Evolutionary conservation across 2,329 filamentous ascomycete genomes (phyloP), one percentile per base, ranked within the genome.

Genomic region (Microcyclosporella mali): DNA sequence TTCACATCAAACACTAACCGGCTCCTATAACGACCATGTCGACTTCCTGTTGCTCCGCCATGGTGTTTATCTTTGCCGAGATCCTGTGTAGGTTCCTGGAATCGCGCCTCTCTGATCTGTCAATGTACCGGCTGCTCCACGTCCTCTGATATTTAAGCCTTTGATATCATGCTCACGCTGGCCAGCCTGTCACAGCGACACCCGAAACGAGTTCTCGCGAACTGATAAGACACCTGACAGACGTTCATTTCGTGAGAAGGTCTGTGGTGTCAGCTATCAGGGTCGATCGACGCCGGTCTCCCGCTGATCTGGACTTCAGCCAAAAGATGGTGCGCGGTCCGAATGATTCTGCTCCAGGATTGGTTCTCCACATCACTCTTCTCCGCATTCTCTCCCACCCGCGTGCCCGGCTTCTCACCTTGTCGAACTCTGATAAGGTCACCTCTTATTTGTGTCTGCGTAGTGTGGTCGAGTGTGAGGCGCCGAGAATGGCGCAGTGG

Each of bases 21-120:
- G 76, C 74, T 25, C 66, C 66, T 39, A 68, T 52, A 16, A 69
- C 58, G 3, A 67, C 52, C 21, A 68, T 47, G 46, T 68, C 64
- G 50, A 45, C 16, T 28, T 50, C 34, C 35, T 48, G 17, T 32
- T 52, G 41, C 32, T 45, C 36, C 18, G 31, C 21, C 21, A 25
- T 25, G 21, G 21, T 25, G 21, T n/a, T n/a, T n/a, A n/a, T n/a
- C n/a, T n/a, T n/a, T n/a, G n/a, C n/a, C n/a, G n/a, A n/a, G n/a
- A n/a, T n/a, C n/a, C n/a, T n/a, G n/a, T n/a, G n/a, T n/a, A n/a
- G n/a, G n/a, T n/a, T n/a, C n/a, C n/a, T n/a, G n/a, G n/a, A n/a
- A n/a, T 25, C 6, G 21, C 21, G 21, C 21, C 6, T 25, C 21
- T 25, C 21, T 6, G 9, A 4, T 25, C 21, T 25, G 21, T 9